Evolutionary conservation across 225 moss, liverwort and hornwort species (phyloP), one percentile per base, ranked within the genome.

Genomic region (Lunularia cruciata): DNA sequence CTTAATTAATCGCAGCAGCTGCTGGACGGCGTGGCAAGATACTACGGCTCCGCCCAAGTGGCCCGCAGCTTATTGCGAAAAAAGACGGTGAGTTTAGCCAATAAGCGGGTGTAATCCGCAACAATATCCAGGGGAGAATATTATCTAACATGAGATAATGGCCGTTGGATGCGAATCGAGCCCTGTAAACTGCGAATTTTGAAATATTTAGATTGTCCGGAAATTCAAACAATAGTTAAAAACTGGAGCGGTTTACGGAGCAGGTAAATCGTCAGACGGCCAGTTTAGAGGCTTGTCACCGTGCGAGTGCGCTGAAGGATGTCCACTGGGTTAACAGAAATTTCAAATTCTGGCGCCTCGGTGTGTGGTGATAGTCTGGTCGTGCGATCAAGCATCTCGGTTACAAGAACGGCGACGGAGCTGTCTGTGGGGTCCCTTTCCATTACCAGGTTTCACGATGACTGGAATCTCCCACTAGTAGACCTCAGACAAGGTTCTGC

Each of bases 321-420:
- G 43, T 32, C 42, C 16, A 47, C 25, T 47, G 14, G 2, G 16
- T 65, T 15, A 65, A 65, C 65, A 1, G 65, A 65, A 45, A 5
- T 65, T 65, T 65, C 65, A 65, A 65, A 27, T 65, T 65, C 45
- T 65, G 65, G 45, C 65, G 65, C 65, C 65, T 27, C 20, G 23
- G 39, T 38, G 9, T 27, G 7, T 14, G 57, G 34, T 18, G n/a
- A n/a, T n/a, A n/a, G 43, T 43, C 43, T 23, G 20, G 53, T 8
- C 53, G 53, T 19, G 9, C 20, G 53, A 53, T 53, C 20, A 4
- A 18, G 8, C 7, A 60, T 60, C 59, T 60, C 37, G 20, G 34
- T 60, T 7, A 8, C 5, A 37, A 33, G n/a, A 22, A 60, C 59
- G 59, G 59, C 59, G 59, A 35, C 7, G 63, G 14, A 27, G 43